Base-by-base conservation (phyloP, 2,329 filamentous ascomycete species). In the Fusarium sp. region DNA sequence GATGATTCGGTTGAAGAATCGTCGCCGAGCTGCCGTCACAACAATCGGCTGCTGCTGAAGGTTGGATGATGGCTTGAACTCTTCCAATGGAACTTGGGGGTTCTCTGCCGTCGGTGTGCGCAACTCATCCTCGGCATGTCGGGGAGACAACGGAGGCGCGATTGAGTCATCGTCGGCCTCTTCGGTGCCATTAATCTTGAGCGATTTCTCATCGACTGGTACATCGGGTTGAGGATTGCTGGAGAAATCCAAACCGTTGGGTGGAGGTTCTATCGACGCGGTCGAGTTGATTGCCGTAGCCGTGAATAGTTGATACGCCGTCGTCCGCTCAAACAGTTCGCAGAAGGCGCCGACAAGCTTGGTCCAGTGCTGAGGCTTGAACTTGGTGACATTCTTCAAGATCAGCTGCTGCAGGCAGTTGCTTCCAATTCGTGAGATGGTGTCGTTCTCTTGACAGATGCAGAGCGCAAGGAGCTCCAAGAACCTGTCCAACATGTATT, bases 1-100 rank as follows among this genome's bases (percentile, higher is more conserved):
- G 83, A 99, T 99, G 82, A 99, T 99, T 76, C 96, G 94, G 85
- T 99, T 99, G 88, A 99, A 99, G 86, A 98, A 98, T 62, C 95
- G 93, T 38, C 96, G 91, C 29, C 96, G 93, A 1, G 96, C 95
- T 3, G 95, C 94, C 1, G 96, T 98, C 6, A 99, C 96, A 1
- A 97, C 93, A 7, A 98, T 89, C 0, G 96, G 94, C 69, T 97
- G 94, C 82, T 96, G 94, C 81, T 97, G 95, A 16, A 95, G 87
- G 63, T 89, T 91, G 27, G 90, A 89, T 40, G 92, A 88, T 6
- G 94, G 94, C 73, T 92, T 93, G 84, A 97, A 98, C 80, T 98
- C 95, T 81, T 99, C 96, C 2, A 98, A 87, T 34, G 85, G 84
- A 6, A 80, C 88, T 80, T 74, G 85, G 64, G 86, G 81, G 57